Base-by-base conservation (phyloP, 345 rosid genomes). In the Salix caprea region DNA sequence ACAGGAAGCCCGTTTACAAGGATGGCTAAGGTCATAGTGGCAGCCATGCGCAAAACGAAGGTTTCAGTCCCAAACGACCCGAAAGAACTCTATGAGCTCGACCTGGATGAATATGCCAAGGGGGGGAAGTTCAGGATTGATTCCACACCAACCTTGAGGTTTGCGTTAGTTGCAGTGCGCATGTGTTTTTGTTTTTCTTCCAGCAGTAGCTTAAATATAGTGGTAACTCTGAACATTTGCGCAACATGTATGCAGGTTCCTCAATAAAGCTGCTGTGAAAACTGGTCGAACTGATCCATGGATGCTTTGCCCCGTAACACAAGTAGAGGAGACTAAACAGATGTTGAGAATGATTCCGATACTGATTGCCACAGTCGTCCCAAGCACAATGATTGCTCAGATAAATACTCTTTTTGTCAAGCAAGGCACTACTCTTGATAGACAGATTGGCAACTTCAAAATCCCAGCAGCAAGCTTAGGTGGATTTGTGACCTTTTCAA, bases 281-380 rank as follows among this genome's bases (percentile, higher is more conserved):
- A 86, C 92, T 46, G 89, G 86, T n/a, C 65, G 86, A 61, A 83
- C 75, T 0, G 79, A 78, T 75, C 81, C 87, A 21, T 96, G 96
- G 97, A 80, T 74, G 82, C 80, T 91, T 0, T 91, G 97, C 80
- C 65, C 97, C 10, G 91, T 87, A 19, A 92, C 97, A 28, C 94
- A 93, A 86, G 98, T 96, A 0, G 99, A 96, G 82, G 99, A 96
- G 80, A 93, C 99, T 16, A 96, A 96, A 64, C 97, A 96, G 75
- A 93, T 92, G 95, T 60, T 96, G 21, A 80, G 91, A 82, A 93
- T 96, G 99, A 82, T 96, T 58, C 98, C 97, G 1, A 85, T 96
- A 73, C 52, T 88, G 82, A 34, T 89, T 32, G 81, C 90, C 26
- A 93, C 96, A 1, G 90, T 96, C 52, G 86, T 96, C 37, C 99